phyloP scores from a whole-genome alignment of 768 basidiomycete species.

The Serendipita sp. region DNA sequence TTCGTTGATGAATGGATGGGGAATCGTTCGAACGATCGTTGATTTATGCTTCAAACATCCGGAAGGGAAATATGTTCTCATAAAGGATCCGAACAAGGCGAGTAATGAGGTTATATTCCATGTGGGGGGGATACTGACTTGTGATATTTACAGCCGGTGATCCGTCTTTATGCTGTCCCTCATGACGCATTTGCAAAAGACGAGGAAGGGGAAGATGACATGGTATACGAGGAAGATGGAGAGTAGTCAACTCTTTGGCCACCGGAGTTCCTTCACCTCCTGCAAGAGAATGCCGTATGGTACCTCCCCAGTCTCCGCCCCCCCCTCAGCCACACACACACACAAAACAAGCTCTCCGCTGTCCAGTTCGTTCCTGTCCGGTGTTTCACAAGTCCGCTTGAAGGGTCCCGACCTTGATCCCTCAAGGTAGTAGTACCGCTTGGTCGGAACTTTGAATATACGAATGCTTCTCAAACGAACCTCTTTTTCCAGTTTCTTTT shows the following conservation, averaged over 20 bases:
- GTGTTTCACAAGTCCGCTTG: no score
- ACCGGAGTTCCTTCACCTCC: no score
- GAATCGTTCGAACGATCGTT: constrained; percentile 87
- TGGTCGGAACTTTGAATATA: no score
- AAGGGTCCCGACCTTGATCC: no score
- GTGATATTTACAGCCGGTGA: constrained; percentile 49
- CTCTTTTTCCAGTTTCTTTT: no score
- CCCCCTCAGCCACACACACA: no score
- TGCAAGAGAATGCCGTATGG: no score
- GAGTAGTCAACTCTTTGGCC: constrained; percentile 1
- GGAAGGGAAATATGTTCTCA: constrained; percentile 92
- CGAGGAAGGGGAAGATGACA: constrained; percentile 44
- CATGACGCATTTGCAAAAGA: constrained; percentile 66
- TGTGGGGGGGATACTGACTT: constrained; percentile 8
- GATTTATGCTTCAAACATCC: constrained; percentile 94
- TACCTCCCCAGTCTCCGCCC: no score
- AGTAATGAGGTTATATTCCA: constrained; percentile 13
- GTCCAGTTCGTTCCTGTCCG: no score
- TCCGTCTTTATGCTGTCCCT: constrained; percentile 89
- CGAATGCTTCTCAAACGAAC: no score
- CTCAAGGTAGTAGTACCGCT: no score
- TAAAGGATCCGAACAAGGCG: constrained; percentile 97
- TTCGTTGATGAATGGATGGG: constrained; percentile 92
- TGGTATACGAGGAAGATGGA: constrained; percentile 25
- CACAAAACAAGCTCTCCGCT: no score